phyloP scores from a whole-genome alignment of 2,329 filamentous ascomycete species.

The Diplodia corticola region DNA sequence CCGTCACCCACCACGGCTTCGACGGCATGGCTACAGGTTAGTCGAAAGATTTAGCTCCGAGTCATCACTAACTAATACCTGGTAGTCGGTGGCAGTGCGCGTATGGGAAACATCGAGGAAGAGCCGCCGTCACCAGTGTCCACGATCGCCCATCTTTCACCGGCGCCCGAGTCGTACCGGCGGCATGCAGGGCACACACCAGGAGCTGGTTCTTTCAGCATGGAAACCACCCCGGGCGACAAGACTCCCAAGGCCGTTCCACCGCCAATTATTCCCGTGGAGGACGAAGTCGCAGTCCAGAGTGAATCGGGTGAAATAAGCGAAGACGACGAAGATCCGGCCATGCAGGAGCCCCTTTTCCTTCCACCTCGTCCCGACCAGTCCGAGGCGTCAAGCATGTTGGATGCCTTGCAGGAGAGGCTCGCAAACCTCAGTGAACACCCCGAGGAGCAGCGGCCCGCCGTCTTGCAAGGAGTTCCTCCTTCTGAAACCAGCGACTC shows the following conservation, averaged over 20 bases:
- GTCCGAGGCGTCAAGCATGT: slow-evolving; percentile 3
- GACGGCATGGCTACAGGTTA: slow-evolving; percentile 5
- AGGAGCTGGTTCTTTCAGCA: slow-evolving; percentile 25
- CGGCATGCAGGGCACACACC: slow-evolving; percentile 42
- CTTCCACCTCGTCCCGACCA: slow-evolving; percentile 15
- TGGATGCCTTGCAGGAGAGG: slow-evolving; percentile 6
- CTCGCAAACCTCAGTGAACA: slow-evolving; percentile 20
- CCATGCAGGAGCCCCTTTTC: slow-evolving; percentile 21
- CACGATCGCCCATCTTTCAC: slow-evolving; percentile 35
- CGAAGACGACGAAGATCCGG: slow-evolving; percentile 22
- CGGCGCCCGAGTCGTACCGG: slow-evolving; percentile 37
- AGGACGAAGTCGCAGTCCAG: neutral
- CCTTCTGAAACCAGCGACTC: slow-evolving; percentile 19
- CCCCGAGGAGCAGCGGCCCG: slow-evolving; percentile 25
- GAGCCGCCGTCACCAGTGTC: slow-evolving; percentile 36
- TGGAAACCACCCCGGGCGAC: slow-evolving; percentile 1
- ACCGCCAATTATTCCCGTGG: neutral
- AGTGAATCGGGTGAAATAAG: slow-evolving; percentile 23
- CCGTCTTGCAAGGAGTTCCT: slow-evolving; percentile 25
- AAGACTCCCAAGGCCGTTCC: slow-evolving; percentile 17
- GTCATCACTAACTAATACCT: slow-evolving; percentile 27
- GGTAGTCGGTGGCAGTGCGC: neutral
- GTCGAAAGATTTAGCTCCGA: slow-evolving; percentile 29
- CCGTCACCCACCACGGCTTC: slow-evolving; percentile 9
- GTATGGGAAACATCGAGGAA: slow-evolving; percentile 27